phyloP scores from a whole-genome alignment of 306 rosid genomes.

The Ormosia semicastrata region DNA sequence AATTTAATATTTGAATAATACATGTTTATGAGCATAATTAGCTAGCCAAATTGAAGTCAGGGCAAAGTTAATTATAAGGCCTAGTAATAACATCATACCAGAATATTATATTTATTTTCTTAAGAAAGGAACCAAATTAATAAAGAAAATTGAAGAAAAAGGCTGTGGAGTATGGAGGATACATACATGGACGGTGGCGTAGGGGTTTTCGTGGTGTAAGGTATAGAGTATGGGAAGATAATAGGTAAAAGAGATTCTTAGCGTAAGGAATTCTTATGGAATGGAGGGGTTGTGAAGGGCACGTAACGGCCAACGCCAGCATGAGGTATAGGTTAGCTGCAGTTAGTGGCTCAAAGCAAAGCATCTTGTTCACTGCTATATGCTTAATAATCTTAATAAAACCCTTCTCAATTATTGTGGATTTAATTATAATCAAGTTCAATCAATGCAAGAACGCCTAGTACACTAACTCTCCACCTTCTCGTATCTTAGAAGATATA shows the following conservation, averaged over 20 bases:
- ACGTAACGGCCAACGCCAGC: conserved; percentile 53
- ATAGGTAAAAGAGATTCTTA: conserved; percentile 58
- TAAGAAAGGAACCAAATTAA: background rate
- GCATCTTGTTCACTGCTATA: conserved; percentile 32
- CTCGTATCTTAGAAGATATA: background rate
- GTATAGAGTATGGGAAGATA: conserved; percentile 36
- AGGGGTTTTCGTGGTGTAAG: conserved; percentile 40
- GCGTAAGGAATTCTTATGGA: conserved; percentile 48
- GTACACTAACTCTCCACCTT: conserved; percentile 7
- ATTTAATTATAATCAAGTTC: background rate
- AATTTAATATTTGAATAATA: background rate
- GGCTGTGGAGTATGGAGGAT: conserved; percentile 32
- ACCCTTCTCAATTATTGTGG: background rate
- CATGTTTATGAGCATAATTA: background rate
- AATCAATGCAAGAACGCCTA: background rate
- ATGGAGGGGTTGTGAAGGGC: conserved; percentile 56
- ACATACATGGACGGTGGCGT: conserved; percentile 43
- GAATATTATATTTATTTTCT: background rate
- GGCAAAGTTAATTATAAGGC: background rate
- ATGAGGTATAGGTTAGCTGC: conserved; percentile 30
- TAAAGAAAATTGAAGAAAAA: background rate
- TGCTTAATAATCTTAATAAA: background rate
- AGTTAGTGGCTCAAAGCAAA: conserved; percentile 53
- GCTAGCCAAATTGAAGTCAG: background rate
- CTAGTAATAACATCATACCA: background rate